Evolutionary conservation across 371 early-diverging fungal genomes (phyloP).

Genomic region (Coemansia sp.): DNA sequence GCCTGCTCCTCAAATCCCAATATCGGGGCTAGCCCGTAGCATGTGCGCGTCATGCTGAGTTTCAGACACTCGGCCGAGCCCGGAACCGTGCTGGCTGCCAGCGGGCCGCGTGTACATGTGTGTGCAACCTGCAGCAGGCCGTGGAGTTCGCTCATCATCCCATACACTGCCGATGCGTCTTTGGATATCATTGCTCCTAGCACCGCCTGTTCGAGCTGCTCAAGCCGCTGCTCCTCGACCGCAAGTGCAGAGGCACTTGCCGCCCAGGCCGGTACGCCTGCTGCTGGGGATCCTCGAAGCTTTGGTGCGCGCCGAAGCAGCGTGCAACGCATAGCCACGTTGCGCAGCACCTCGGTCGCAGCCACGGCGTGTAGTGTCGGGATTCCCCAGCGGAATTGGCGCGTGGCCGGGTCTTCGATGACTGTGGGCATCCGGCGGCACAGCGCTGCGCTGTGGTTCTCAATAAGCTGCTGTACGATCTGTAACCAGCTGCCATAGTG

Average conservation of each 20-base stretch:
- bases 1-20: conserved; percentile 41
- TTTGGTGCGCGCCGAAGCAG: conserved; percentile 1
- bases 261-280: conserved; percentile 15
- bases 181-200: conserved; percentile 27
- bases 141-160: conserved; percentile 47
- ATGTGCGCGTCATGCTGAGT: conserved; percentile 25
- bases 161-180: conserved; percentile 46
- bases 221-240: conserved; percentile 33
- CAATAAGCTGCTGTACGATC: conserved; percentile 37
- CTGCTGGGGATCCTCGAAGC: too few relatives aligned
- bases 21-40: conserved; percentile 43
- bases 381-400: conserved; percentile 45
- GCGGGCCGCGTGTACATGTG: conserved; percentile 6
- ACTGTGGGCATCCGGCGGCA: conserved; percentile 41
- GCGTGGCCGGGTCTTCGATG: conserved; percentile 34
- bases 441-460: conserved; percentile 37
- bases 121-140: conserved; percentile 31
- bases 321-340: conserved; percentile 25
- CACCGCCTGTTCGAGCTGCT: conserved; percentile 33
- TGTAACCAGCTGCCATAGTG: conserved; percentile 40
- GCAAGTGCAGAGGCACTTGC: neutral
- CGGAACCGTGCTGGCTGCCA: neutral
- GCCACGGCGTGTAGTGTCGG: conserved; percentile 38
- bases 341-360: conserved; percentile 34
- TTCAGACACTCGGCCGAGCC: conserved; percentile 19